Evolutionary conservation across 106 monocot species (phyloP).

Genomic region (Dioscorea alata): DNA sequence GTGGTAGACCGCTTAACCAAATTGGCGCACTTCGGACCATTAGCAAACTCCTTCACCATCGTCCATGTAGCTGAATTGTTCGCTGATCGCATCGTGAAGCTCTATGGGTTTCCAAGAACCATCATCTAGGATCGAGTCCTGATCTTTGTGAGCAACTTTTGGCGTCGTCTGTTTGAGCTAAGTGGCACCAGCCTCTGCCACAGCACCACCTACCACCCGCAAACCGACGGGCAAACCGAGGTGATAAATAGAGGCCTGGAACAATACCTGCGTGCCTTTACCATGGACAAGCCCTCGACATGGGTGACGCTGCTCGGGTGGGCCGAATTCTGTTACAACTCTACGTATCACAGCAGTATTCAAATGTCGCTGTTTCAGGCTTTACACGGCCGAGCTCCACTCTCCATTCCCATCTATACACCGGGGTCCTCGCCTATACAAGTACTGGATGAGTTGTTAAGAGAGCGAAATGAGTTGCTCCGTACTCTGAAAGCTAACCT

Average conservation of each 20-base stretch:
- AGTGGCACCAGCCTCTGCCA: background rate
- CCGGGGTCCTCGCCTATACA: background rate
- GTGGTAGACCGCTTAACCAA: background rate
- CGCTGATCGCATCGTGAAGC: background rate
- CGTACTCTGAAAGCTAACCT: background rate
- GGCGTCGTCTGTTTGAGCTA: background rate
- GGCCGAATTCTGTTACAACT: background rate
- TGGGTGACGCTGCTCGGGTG: background rate
- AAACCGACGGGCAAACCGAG: no score
- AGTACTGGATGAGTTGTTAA: background rate
- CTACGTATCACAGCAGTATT: background rate
- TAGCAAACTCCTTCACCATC: background rate
- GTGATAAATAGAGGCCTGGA: background rate
- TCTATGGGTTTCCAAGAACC: background rate
- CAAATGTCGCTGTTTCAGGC: background rate
- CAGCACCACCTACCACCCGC: background rate
- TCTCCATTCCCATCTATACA: background rate
- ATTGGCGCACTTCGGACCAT: background rate
- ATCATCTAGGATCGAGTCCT: background rate
- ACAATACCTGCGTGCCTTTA: background rate
- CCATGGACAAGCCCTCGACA: background rate
- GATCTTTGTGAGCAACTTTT: background rate
- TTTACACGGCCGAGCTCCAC: background rate
- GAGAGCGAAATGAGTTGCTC: background rate
- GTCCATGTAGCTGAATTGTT: background rate